Evolutionary conservation across 2,329 filamentous ascomycete species (phyloP).

Genomic region (Xylariaceae sp.): DNA sequence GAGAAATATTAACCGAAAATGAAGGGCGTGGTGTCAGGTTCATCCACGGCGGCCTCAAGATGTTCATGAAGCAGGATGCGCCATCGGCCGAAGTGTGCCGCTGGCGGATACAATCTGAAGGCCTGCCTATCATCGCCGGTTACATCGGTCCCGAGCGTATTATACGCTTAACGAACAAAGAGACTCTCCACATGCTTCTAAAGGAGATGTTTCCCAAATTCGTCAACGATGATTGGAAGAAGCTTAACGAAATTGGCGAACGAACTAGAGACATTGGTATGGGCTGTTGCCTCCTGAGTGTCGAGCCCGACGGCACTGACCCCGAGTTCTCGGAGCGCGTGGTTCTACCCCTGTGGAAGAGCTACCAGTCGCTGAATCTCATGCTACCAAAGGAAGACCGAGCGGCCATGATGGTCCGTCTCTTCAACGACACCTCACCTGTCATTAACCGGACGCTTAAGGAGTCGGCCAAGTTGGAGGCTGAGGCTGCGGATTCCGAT

Average conservation of each 20-base stretch:
- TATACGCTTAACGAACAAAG: constrained; percentile 75
- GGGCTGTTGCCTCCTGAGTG: constrained; percentile 89
- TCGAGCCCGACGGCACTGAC: constrained; percentile 75
- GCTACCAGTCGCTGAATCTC: constrained; percentile 87
- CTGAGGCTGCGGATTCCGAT: constrained; percentile 42
- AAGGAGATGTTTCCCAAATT: constrained; percentile 98
- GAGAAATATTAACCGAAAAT: constrained; percentile 85
- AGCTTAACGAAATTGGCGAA: constrained; percentile 87
- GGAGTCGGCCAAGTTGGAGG: constrained; percentile 53
- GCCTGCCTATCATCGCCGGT: constrained; percentile 86
- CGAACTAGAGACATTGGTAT: constrained; percentile 79
- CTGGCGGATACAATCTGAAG: constrained; percentile 96
- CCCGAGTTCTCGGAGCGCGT: constrained; percentile 74
- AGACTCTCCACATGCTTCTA: constrained; percentile 81
- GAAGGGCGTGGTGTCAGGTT: constrained; percentile 93
- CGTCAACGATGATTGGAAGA: constrained; percentile 73
- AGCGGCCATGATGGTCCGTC: constrained; percentile 85
- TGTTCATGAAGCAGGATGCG: constrained; percentile 98
- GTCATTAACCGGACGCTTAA: constrained; percentile 73
- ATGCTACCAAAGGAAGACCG: constrained; percentile 99
- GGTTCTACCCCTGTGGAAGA: constrained; percentile 93
- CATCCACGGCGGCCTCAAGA: constrained; percentile 95
- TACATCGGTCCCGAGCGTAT: constrained; percentile 84
- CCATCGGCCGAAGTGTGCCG: constrained; percentile 85
- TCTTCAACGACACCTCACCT: constrained; percentile 89